Conservation (phyloP, 805 yeast species). For the Huiozyma naganishii region DNA sequence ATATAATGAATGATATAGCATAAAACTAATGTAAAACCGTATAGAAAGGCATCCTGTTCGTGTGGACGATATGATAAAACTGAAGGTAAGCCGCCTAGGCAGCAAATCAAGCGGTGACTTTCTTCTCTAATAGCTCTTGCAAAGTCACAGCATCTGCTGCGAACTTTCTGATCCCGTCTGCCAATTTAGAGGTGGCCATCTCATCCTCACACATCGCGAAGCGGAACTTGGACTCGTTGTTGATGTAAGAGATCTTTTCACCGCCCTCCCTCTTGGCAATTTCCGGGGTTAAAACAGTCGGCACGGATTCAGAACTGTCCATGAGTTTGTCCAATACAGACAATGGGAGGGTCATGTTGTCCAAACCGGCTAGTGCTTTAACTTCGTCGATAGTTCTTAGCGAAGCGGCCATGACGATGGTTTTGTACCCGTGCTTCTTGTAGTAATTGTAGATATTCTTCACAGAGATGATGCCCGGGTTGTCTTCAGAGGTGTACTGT, state of each 20-base stretch:
- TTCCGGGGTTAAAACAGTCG: constrained; percentile 66
- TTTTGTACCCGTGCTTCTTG: constrained; percentile 91
- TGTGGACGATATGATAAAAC: too few species aligned
- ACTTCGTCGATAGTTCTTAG: constrained; percentile 96
- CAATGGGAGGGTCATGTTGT: constrained; percentile 92
- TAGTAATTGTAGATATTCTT: constrained; percentile 88
- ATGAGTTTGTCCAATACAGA: constrained; percentile 77
- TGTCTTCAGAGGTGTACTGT: constrained; percentile 61
- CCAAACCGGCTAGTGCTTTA: constrained; percentile 94
- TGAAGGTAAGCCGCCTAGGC: too few species aligned
- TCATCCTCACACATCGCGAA: constrained; percentile 88
- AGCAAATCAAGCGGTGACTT: constrained; percentile 32
- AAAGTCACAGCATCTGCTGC: constrained; percentile 86
- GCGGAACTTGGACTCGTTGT: constrained; percentile 87
- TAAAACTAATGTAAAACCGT: too few species aligned
- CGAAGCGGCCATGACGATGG: constrained; percentile 99
- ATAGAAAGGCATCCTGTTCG: too few species aligned
- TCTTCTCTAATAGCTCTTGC: constrained; percentile 51
- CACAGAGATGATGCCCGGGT: constrained; percentile 95
- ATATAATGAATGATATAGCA: too few species aligned
- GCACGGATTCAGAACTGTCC: constrained; percentile 69
- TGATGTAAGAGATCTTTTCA: constrained; percentile 67
- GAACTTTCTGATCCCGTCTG: constrained; percentile 96
- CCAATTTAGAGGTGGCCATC: constrained; percentile 95
- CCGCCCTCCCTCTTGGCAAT: constrained; percentile 41